Base-by-base conservation (phyloP, 305 asterid species). In the Fraxinus xanthoxyloides region DNA sequence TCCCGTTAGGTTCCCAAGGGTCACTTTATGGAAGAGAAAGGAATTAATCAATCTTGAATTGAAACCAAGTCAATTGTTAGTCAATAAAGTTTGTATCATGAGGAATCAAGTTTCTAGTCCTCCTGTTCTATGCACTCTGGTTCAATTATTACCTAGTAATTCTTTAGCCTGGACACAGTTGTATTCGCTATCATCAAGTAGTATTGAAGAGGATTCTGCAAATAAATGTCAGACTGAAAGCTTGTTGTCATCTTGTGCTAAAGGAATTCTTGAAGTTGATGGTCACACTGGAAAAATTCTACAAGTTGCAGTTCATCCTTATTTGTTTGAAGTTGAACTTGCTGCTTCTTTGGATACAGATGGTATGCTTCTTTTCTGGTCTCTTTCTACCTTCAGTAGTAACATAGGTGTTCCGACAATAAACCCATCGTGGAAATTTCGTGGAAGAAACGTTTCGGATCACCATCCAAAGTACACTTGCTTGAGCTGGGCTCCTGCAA, bases 1-100 rank as follows among this genome's bases (percentile, higher is more conserved):
- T 87, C 98, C 99, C 23, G 86, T 88, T 82, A 91, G 99, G 88
- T 91, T 90, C 83, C 99, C 98, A 19, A 92, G 99, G 92, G 91
- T 94, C 83, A 92, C 93, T 26, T 85, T 92, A 87, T 94, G 98
- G 97, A 93, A 96, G 89, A 88, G 87, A 82, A 91, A 89, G 81
- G 93, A 93, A 75, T 80, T 87, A 72, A 73, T 35, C 76, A 56
- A 84, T 84, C 83, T 88, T 87, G 88, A 85, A 73, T 77, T 79
- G 86, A 91, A 87, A 82, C 80, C 87, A 30, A 83, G 91, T 76
- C 87, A 91, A 75, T 78, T 87, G 56, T 87, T 88, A 69, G 86
- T 86, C 74, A 85, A 84, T 79, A 93, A 90, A 85, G 92, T 89
- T 86, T 86, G 88, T 81, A 88, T 93, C 75, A 89, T 85, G 90